A percentile compares a stretch with the other conserved stretches of the same genome.
Evolutionary conservation across 495 filamentous ascomycete genomes (phyloP).

Genomic region (Choiromyces venosus): DNA sequence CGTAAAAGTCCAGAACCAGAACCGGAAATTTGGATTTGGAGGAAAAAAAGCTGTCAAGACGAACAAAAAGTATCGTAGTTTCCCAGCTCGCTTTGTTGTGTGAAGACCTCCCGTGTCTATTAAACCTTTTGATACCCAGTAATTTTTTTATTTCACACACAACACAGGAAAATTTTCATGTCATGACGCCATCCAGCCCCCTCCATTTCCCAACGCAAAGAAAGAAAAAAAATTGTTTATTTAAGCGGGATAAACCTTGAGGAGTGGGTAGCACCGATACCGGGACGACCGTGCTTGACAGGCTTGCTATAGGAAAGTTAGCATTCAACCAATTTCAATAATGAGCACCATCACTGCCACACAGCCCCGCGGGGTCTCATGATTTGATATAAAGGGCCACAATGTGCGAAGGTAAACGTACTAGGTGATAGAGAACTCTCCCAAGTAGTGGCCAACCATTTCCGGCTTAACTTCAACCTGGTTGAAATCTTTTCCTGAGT

Average conservation of each 20-base stretch:
- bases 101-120: not conserved
- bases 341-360: not conserved
- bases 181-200: constrained; percentile 19
- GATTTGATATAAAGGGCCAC: not conserved
- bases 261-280: constrained; percentile 99
- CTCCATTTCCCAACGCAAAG: constrained; percentile 21
- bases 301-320: constrained; percentile 67
- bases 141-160: constrained; percentile 35
- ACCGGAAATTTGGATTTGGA: not conserved
- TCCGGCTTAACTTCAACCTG: constrained; percentile 99
- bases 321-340: constrained; percentile 9
- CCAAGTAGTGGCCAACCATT: constrained; percentile 99
- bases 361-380: not conserved
- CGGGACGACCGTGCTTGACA: constrained; percentile 99
- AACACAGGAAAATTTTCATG: constrained; percentile 24
- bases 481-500: constrained; percentile 99
- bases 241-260: constrained; percentile 99
- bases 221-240: constrained; percentile 53
- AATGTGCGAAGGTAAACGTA: constrained; percentile 52
- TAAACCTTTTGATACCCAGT: constrained; percentile 28
- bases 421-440: constrained; percentile 99
- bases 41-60: not conserved
- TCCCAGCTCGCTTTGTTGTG: not conserved
- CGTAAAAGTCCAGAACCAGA: not conserved
- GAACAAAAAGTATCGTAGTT: not conserved